Percentiles rank a stretch among this genome's conserved stretches.
These are phyloP conservation scores for Rhodamnia rubescens DNA, from an alignment of 345 rosid species.

Conservation along the genomic window DNA sequence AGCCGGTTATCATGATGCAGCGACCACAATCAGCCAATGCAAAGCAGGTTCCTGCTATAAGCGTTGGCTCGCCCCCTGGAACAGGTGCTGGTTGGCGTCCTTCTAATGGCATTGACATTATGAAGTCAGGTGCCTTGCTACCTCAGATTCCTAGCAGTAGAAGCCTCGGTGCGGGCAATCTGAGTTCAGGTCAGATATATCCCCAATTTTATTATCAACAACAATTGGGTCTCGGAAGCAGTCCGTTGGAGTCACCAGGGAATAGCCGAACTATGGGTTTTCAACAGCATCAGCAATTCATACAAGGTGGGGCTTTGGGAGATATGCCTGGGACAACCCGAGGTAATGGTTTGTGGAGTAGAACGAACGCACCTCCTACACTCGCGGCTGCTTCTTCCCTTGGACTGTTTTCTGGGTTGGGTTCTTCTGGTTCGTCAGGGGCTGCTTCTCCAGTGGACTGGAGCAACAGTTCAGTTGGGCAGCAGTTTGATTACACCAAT, in stretches of 20 bases:
- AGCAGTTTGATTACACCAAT: constrained; percentile 48
- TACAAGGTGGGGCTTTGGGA: constrained; percentile 21
- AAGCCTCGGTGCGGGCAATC: constrained; percentile 27
- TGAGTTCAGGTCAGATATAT: constrained; percentile 37
- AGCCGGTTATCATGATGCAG: constrained; percentile 63
- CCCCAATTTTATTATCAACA: constrained; percentile 48
- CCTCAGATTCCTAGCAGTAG: constrained; percentile 26
- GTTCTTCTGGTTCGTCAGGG: constrained; percentile 44
- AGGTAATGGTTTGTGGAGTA: constrained; percentile 46
- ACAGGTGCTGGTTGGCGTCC: constrained; percentile 46
- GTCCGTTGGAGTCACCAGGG: background rate
- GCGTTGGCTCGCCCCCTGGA: constrained; percentile 37
- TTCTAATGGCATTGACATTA: constrained; percentile 27
- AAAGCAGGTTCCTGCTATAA: constrained; percentile 35
- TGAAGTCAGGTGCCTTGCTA: constrained; percentile 46
- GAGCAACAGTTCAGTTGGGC: constrained; percentile 45
- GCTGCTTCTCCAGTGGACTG: constrained; percentile 65
- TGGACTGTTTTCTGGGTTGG: constrained; percentile 64
- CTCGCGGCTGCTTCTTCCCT: constrained; percentile 72
- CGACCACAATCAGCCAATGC: constrained; percentile 45
- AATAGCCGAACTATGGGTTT: background rate
- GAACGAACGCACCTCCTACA: constrained; percentile 34
- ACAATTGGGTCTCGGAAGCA: constrained; percentile 7
- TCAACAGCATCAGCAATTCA: constrained; percentile 26
- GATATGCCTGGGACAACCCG: constrained; percentile 34